phyloP scores from a whole-genome alignment of 164 flowering plant species.

The Dillenia turbinata region DNA sequence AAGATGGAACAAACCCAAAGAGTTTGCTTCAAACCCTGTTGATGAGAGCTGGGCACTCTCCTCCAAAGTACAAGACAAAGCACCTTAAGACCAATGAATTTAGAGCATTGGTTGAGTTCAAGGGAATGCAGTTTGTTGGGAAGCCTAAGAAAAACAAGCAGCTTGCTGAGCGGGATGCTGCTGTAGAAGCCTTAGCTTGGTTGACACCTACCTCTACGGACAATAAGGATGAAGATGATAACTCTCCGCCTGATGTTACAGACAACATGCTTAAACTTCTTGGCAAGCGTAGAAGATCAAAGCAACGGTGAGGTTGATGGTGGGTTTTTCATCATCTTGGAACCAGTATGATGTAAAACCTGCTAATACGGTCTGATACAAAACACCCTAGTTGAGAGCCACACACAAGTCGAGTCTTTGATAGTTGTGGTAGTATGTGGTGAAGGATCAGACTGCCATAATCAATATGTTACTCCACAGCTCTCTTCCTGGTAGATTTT shows the following conservation, averaged over 20 bases:
- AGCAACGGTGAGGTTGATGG: constrained; percentile 26
- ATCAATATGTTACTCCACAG: no score
- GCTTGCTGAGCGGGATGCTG: constrained; percentile 95
- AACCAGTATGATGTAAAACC: no score
- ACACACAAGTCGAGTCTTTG: no score
- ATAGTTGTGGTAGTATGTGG: no score
- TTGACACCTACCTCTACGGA: constrained; percentile 83
- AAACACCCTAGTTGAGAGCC: no score
- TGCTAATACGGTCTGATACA: no score
- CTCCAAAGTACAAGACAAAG: constrained; percentile 91
- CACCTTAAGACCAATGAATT: constrained; percentile 95
- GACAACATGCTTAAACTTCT: constrained; percentile 93
- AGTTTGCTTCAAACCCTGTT: constrained; percentile 86
- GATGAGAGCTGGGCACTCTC: constrained; percentile 95
- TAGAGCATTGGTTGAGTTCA: constrained; percentile 87
- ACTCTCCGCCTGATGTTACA: constrained; percentile 64
- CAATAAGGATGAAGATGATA: constrained; percentile 36
- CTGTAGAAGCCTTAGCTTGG: constrained; percentile 94
- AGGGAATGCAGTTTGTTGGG: constrained; percentile 98
- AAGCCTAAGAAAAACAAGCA: constrained; percentile 89
- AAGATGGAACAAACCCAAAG: constrained; percentile 90
- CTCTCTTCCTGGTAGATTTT: no score
- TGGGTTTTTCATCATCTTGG: neutral
- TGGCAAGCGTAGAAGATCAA: constrained; percentile 57
- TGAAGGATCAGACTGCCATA: no score